Conservation (phyloP, 257 asterid species). For the Rehmannia glutinosa region DNA sequence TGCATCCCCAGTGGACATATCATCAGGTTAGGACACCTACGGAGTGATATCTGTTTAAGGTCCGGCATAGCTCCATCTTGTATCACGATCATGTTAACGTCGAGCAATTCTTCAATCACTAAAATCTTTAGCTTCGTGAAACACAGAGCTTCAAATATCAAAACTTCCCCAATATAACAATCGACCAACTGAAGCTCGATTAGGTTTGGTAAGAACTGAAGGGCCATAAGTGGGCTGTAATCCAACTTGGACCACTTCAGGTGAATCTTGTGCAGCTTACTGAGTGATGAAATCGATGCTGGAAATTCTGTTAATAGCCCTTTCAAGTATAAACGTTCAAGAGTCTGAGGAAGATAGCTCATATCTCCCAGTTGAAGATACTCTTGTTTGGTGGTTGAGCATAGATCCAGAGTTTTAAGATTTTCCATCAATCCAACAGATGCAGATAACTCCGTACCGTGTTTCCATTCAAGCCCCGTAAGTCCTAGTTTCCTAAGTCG, state of each 20-base stretch:
- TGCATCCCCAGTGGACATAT: slow-evolving; percentile 21
- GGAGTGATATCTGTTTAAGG: slow-evolving; percentile 19
- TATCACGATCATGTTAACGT: slow-evolving; percentile 13
- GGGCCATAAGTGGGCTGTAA: slow-evolving; percentile 16
- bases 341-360: slow-evolving; percentile 9
- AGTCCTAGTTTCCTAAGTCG: slow-evolving; percentile 40
- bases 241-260: slow-evolving; percentile 24
- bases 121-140: slow-evolving; percentile 31
- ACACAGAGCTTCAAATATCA: slow-evolving; percentile 14
- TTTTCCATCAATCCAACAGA: slow-evolving; percentile 25
- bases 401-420: slow-evolving; percentile 24
- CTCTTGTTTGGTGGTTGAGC: slow-evolving; percentile 20
- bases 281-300: slow-evolving; percentile 16
- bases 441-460: slow-evolving; percentile 19
- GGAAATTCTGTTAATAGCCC: slow-evolving; percentile 25
- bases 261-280: slow-evolving; percentile 13
- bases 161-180: slow-evolving; percentile 11
- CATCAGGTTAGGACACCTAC: slow-evolving; percentile 1
- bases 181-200: slow-evolving; percentile 32
- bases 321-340: slow-evolving; percentile 28
- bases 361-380: slow-evolving; percentile 16
- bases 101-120: slow-evolving; percentile 8
- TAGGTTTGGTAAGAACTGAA: slow-evolving; percentile 14
- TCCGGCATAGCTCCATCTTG: slow-evolving; percentile 20
- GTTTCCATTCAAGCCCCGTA: slow-evolving; percentile 19